Conservation (phyloP, 148 eudicot genomes). For the Simmondsia chinensis region DNA sequence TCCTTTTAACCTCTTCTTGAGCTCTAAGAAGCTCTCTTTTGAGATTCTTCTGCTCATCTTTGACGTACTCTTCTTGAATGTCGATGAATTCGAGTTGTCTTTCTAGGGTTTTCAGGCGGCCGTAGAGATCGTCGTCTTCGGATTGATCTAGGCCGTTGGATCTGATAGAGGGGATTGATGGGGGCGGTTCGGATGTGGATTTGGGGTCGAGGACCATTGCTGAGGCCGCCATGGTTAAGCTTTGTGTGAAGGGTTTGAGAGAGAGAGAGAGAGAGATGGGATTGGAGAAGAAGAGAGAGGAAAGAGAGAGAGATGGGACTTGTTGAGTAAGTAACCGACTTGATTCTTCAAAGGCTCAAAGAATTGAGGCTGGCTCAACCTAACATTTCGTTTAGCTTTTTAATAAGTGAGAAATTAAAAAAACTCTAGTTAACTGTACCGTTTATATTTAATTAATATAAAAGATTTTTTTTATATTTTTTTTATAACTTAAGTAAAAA, state of each 20-base stretch:
- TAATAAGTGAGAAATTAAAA: no score
- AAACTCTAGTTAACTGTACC: no score
- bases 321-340: no score
- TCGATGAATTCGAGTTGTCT: constrained; percentile 73
- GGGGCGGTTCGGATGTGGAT: constrained; percentile 13
- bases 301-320: no score
- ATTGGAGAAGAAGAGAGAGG: not conserved
- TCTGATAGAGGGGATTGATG: constrained; percentile 4
- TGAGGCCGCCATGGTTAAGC: constrained; percentile 30
- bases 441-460: no score
- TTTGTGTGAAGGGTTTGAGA: not conserved
- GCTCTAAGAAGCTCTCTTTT: constrained; percentile 70
- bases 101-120: constrained; percentile 46
- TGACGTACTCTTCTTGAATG: constrained; percentile 81
- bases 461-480: no score
- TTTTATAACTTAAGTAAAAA: no score
- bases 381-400: no score
- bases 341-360: no score
- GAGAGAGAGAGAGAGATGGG: not conserved
- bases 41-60: constrained; percentile 80
- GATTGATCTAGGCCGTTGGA: constrained; percentile 3
- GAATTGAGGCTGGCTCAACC: no score
- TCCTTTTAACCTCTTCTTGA: constrained; percentile 83
- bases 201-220: constrained; percentile 58
- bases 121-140: constrained; percentile 64